Evolutionary conservation across 2,329 filamentous ascomycete genomes (phyloP).

Genomic region (Hymenoscyphus occultus): DNA sequence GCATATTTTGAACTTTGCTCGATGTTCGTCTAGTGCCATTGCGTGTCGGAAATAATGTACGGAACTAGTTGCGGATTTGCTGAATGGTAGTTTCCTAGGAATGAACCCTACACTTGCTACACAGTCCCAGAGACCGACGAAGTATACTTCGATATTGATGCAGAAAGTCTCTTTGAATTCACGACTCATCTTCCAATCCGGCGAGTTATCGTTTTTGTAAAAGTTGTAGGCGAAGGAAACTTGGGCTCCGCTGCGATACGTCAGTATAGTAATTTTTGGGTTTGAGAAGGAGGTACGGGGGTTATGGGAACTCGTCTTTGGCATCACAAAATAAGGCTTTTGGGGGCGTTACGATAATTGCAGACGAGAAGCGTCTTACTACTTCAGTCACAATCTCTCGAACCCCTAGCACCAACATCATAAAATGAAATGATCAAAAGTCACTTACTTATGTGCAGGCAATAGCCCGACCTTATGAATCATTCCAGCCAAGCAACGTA

Average conservation of each 20-base stretch:
- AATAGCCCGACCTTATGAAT: conserved; percentile 43
- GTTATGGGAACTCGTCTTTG: too few species aligned
- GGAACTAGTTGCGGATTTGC: conserved; percentile 39
- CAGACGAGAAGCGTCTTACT: too few species aligned
- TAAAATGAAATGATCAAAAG: background rate
- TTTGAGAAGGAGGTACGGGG: background rate
- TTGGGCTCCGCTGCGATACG: conserved; percentile 39
- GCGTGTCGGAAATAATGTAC: conserved; percentile 43
- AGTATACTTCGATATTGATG: conserved; percentile 42
- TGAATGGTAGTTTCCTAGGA: conserved; percentile 39
- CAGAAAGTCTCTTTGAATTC: conserved; percentile 47
- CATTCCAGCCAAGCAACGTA: conserved; percentile 46
- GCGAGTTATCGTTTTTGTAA: conserved; percentile 41
- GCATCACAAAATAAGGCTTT: too few species aligned
- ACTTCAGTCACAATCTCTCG: background rate
- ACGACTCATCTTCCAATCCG: conserved; percentile 41
- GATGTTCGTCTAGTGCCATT: conserved; percentile 43
- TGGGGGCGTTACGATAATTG: too few species aligned
- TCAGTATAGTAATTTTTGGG: background rate
- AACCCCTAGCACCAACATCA: background rate
- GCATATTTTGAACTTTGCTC: conserved; percentile 45
- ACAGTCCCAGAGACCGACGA: conserved; percentile 44
- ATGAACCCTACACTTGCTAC: conserved; percentile 43
- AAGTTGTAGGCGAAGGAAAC: conserved; percentile 44
- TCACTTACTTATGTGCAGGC: conserved; percentile 58